A percentile compares a stretch with the other conserved stretches of the same genome.
Evolutionary conservation across 2,329 filamentous ascomycete genomes (phyloP).

Genomic region (Lachnellula subtilissima): DNA sequence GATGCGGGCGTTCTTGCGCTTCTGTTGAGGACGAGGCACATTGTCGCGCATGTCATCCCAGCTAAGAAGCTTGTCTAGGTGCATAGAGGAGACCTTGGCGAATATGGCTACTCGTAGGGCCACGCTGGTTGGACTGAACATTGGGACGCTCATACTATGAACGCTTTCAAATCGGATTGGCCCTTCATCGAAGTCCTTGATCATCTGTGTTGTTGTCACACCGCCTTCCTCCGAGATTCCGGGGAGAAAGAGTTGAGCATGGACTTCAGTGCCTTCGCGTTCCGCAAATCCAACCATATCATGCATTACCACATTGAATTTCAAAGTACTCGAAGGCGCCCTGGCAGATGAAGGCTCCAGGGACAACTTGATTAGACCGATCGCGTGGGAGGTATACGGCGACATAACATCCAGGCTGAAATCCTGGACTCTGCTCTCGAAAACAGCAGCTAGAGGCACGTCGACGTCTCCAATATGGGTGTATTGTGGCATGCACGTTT

Average conservation of each 20-base stretch:
- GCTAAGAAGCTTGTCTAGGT: slow-evolving; percentile 92
- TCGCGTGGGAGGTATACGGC: slow-evolving; percentile 83
- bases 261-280: slow-evolving; percentile 89
- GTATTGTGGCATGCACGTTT: slow-evolving; percentile 86
- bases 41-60: slow-evolving; percentile 98
- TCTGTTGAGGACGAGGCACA: slow-evolving; percentile 53
- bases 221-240: slow-evolving; percentile 85
- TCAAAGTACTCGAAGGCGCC: slow-evolving; percentile 85
- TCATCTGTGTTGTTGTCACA: slow-evolving; percentile 92
- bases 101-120: slow-evolving; percentile 85
- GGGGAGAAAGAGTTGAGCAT: slow-evolving; percentile 94
- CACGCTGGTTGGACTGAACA: slow-evolving; percentile 69
- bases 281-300: slow-evolving; percentile 93
- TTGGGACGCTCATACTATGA: slow-evolving; percentile 91
- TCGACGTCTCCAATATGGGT: slow-evolving; percentile 90
- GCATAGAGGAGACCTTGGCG: slow-evolving; percentile 84
- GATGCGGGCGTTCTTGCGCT: slow-evolving; percentile 57
- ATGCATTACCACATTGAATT: slow-evolving; percentile 99
- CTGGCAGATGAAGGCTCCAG: slow-evolving; percentile 91
- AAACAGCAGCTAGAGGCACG: slow-evolving; percentile 86
- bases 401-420: slow-evolving; percentile 87
- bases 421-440: slow-evolving; percentile 91
- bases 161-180: slow-evolving; percentile 94
- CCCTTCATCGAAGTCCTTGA: slow-evolving; percentile 87
- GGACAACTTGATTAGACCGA: slow-evolving; percentile 86